Percentiles rank a stretch among this genome's conserved stretches.
Evolutionary conservation across 164 flowering plant genomes (phyloP).

Genomic region (Tetrastigma voinierianum): DNA sequence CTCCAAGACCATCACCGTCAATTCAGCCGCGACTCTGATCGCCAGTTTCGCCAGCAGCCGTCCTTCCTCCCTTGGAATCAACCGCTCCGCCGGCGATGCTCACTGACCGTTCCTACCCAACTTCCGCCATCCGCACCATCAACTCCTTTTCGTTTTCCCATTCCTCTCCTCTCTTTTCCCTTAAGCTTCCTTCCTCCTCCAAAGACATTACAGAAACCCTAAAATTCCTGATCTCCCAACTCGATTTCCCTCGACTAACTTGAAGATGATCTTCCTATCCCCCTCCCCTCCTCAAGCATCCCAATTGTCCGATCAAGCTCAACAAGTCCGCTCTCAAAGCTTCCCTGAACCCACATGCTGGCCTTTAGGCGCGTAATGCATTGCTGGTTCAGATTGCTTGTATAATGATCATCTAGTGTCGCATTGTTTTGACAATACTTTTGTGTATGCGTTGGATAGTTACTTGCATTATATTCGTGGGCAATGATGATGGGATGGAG

Average conservation of each 20-base stretch:
- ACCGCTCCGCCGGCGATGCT: constrained; percentile 23
- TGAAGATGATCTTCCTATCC: constrained; percentile 67
- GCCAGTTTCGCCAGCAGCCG: constrained; percentile 37
- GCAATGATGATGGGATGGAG: constrained; percentile 59
- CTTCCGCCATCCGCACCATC: constrained; percentile 54
- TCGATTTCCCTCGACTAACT: constrained; percentile 45
- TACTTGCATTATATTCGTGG: constrained; percentile 58
- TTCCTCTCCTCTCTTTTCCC: constrained; percentile 36
- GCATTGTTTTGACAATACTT: no score
- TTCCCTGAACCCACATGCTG: constrained; percentile 84
- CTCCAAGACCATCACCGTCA: neutral
- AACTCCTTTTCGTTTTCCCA: constrained; percentile 52
- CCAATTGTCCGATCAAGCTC: constrained; percentile 67
- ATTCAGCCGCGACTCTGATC: constrained; percentile 28
- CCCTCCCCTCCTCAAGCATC: constrained; percentile 41
- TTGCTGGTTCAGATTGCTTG: constrained; percentile 67
- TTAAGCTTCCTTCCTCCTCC: constrained; percentile 60
- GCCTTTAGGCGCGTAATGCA: constrained; percentile 69
- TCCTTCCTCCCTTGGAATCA: constrained; percentile 31
- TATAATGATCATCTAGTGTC: constrained; percentile 35
- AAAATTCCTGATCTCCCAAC: constrained; percentile 41
- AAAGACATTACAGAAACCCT: constrained; percentile 57
- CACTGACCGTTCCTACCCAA: constrained; percentile 61
- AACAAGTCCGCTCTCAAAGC: constrained; percentile 65
- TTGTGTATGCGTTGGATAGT: constrained; percentile 34